phyloP scores from a whole-genome alignment of 305 asterid genomes.

The Fraxinus xanthoxyloides region DNA sequence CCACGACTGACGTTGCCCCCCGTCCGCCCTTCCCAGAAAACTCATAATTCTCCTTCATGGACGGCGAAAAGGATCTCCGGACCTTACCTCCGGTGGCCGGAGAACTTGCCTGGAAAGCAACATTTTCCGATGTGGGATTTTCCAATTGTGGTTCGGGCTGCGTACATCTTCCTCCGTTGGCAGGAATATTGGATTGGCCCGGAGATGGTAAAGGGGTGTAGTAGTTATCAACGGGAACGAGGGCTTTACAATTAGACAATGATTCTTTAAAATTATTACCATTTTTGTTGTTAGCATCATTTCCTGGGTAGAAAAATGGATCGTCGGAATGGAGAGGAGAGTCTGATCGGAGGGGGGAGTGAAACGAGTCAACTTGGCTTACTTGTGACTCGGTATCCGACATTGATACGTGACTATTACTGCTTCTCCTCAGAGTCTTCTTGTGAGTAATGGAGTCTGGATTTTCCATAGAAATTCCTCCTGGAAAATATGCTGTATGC shows the following conservation, averaged over 20 bases:
- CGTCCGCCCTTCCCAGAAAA: constrained; percentile 11
- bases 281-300: constrained; percentile 3
- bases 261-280: neutral
- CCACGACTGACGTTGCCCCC: constrained; percentile 1
- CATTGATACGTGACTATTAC: constrained; percentile 65
- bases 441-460: constrained; percentile 31
- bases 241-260: neutral
- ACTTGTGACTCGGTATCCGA: constrained; percentile 70
- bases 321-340: constrained; percentile 71
- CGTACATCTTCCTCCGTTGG: constrained; percentile 19
- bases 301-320: constrained; percentile 33
- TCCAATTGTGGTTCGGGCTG: neutral
- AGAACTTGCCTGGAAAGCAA: neutral
- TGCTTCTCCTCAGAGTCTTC: constrained; percentile 35
- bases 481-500: neutral
- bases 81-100: neutral
- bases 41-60: constrained; percentile 20
- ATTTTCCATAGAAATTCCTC: constrained; percentile 36
- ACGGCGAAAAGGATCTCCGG: neutral
- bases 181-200: neutral
- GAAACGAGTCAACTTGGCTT: constrained; percentile 63
- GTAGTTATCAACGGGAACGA: constrained; percentile 4
- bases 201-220: neutral
- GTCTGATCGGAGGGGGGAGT: constrained; percentile 67
- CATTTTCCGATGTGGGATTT: neutral